Conservation (phyloP, 148 eudicot species). For the Rhododendron mucronatum region DNA sequence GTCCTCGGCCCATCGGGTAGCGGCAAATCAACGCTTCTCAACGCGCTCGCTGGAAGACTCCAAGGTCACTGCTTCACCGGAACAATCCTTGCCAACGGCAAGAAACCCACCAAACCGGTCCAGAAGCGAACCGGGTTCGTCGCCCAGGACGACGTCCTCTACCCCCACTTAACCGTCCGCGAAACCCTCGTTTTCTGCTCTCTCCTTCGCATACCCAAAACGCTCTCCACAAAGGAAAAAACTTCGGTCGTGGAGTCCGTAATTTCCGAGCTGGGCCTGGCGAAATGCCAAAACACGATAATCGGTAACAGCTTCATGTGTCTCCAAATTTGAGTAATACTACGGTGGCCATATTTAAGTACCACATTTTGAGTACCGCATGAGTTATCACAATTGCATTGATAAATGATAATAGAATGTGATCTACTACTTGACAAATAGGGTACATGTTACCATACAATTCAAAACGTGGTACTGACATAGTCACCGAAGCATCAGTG, state of each 20-base stretch:
- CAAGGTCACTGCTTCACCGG: slow-evolving; percentile 45
- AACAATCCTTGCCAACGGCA: slow-evolving; percentile 50
- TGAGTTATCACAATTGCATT: too few relatives aligned
- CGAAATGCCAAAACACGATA: slow-evolving; percentile 63
- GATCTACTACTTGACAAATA: too few relatives aligned
- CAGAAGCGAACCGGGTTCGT: slow-evolving; percentile 70
- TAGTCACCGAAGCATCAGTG: too few relatives aligned
- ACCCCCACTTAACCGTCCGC: slow-evolving; percentile 71
- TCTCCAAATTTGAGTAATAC: too few relatives aligned
- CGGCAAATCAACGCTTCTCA: slow-evolving; percentile 85
- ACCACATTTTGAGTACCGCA: too few relatives aligned
- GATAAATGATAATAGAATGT: too few relatives aligned
- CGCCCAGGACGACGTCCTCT: slow-evolving; percentile 72
- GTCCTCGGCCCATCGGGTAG: slow-evolving; percentile 95
- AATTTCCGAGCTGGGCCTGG: slow-evolving; percentile 55
- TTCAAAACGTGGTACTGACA: too few relatives aligned
- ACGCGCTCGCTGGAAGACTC: slow-evolving; percentile 61
- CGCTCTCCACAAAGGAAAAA: slow-evolving; percentile 34
- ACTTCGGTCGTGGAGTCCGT: slow-evolving; percentile 39
- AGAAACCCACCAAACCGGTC: slow-evolving; percentile 35
- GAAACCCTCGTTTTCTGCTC: slow-evolving; percentile 79
- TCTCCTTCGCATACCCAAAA: slow-evolving; percentile 50
- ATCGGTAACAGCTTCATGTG: slow-evolving; percentile 29
- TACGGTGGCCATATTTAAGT: too few relatives aligned
- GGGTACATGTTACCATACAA: too few relatives aligned